Base-by-base conservation (phyloP, 78 protist genomes). In the Polysphondylium violaceum region DNA sequence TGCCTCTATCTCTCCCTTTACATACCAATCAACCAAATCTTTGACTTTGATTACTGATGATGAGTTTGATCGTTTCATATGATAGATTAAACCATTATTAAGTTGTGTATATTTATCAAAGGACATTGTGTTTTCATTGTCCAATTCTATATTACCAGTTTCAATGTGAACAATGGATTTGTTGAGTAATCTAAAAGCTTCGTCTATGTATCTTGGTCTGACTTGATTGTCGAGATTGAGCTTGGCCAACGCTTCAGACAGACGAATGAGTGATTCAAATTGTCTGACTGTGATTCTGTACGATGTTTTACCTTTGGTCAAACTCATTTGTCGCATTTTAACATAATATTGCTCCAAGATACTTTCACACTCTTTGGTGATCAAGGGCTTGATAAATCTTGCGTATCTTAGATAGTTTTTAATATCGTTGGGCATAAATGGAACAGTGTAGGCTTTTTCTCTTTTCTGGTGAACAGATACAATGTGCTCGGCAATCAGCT, bases 231-330 rank as follows among this genome's bases (percentile, higher is more conserved):
- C 87, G 1, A 75, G 50, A 72, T 95, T 63, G 33, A 97, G 33
- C 8, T 95, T 96, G 21, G 99, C 99, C 19, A 75, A 35, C 8
- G 98, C 99, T 77, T 98, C 99, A 8, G 95, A 60, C 21, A 99
- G 74, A 16, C 99, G 94, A 36, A 99, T 87, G 78, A 99, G 25
- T 29, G 99, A 95, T 94, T 99, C 99, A 27, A 99, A 89, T 91
- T 99, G 99, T 31, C 99, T 95, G 17, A 98, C 99, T 0, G 99
- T 99, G 61, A 99, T 93, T 53, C 99, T 88, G 69, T 83, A 96
- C 17, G 95, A 29, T 21, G 74, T 51, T 47, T 50, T 65, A 14
- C 4, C n/a, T n/a, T 73, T 86, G 21, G 27, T 19, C 2, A 50
- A 36, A 16, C 88, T 88, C 27, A 35, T 51, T 36, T 74, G 76